Percentiles rank a stretch among this genome's conserved stretches.
Evolutionary conservation across 176 grass and related monocot genomes (phyloP).

Genomic region (Lolium perenne): DNA sequence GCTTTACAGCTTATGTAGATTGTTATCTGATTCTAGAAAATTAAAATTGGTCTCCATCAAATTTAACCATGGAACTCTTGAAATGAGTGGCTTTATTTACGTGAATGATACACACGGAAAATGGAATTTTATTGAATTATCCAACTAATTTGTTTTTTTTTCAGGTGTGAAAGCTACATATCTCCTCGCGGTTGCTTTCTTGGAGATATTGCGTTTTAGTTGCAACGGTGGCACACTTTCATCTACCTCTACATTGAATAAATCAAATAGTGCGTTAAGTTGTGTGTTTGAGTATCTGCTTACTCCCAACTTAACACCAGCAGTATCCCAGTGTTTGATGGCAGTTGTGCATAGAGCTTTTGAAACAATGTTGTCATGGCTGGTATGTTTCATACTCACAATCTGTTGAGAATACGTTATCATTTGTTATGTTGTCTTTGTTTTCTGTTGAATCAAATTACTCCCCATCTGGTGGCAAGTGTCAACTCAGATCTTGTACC

Average conservation of each 20-base stretch:
- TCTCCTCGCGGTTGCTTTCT: conserved; percentile 92
- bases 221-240: conserved; percentile 83
- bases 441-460: conserved; percentile 38
- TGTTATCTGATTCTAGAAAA: conserved; percentile 1
- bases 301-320: conserved; percentile 89
- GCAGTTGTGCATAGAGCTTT: conserved; percentile 92
- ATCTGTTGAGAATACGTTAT: conserved; percentile 26
- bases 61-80: conserved; percentile 29
- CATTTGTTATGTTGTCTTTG: conserved; percentile 35
- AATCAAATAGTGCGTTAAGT: conserved; percentile 85
- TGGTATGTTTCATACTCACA: conserved; percentile 64
- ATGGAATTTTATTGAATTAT: conserved; percentile 29
- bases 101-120: conserved; percentile 20
- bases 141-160: conserved; percentile 36
- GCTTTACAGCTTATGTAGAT: conserved; percentile 22
- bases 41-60: conserved; percentile 28
- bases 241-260: conserved; percentile 64
- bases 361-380: conserved; percentile 82
- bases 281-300: conserved; percentile 99
- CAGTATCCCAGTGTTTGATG: conserved; percentile 90
- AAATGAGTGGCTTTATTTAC: conserved; percentile 30
- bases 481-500: conserved; percentile 15
- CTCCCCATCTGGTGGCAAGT: background rate
- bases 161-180: conserved; percentile 99
- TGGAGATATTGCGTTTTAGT: conserved; percentile 98